phyloP scores from a whole-genome alignment of 345 rosid genomes.

The Hibiscus mutabilis region DNA sequence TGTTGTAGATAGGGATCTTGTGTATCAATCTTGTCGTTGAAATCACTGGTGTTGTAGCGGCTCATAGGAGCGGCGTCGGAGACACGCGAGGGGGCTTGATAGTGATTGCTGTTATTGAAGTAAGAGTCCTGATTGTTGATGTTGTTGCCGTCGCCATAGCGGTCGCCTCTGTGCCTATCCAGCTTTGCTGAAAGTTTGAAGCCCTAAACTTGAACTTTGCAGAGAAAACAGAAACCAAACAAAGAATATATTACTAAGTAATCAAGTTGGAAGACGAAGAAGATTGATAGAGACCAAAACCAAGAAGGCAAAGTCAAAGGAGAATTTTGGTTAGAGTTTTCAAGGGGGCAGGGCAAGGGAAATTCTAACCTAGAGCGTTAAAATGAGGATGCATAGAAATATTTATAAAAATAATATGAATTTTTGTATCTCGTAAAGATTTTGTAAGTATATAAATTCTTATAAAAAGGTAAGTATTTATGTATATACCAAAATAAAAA shows the following conservation, averaged over 20 bases:
- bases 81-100: slow-evolving; percentile 44
- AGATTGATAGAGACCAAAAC: not conserved
- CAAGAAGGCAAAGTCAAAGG: not conserved
- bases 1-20: slow-evolving; percentile 34
- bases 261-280: not conserved
- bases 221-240: not conserved
- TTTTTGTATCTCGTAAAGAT: no score
- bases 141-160: slow-evolving; percentile 37
- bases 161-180: slow-evolving; percentile 80
- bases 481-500: no score
- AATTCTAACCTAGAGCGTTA: no score
- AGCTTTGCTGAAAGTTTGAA: slow-evolving; percentile 24
- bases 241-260: not conserved
- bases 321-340: not conserved
- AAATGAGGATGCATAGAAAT: no score
- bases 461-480: no score
- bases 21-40: slow-evolving; percentile 26
- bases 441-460: no score
- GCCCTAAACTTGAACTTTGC: not conserved
- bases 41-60: slow-evolving; percentile 16
- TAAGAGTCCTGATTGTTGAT: slow-evolving; percentile 33
- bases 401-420: no score
- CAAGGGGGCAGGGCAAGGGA: not conserved
- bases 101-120: slow-evolving; percentile 18
- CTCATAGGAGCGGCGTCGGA: slow-evolving; percentile 33